A percentile compares a stretch with the other conserved stretches of the same genome.
These are phyloP conservation scores for Porpolomopsis calyptriformis DNA, from an alignment of 768 basidiomycete species.

Conservation along the genomic window DNA sequence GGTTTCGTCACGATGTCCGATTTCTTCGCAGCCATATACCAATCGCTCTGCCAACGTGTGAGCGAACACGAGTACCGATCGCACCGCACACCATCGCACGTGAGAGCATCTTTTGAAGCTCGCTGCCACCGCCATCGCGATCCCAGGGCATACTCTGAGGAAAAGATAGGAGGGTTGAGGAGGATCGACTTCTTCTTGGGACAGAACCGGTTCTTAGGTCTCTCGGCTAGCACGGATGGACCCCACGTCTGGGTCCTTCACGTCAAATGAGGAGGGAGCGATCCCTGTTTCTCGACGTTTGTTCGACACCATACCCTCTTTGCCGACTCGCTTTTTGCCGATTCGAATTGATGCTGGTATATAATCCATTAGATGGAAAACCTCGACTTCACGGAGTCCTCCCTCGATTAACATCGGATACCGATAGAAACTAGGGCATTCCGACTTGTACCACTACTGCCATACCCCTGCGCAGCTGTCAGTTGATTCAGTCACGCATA, in stretches of 20 bases:
- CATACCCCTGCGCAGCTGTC: too few species aligned
- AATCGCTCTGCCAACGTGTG: constrained; percentile 30
- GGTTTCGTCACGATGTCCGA: constrained; percentile 20
- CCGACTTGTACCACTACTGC: too few species aligned
- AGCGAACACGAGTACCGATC: constrained; percentile 28
- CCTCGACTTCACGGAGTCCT: too few species aligned
- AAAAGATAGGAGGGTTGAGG: background rate
- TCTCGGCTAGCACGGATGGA: constrained; percentile 23
- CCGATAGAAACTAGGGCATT: too few species aligned
- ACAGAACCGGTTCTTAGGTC: constrained; percentile 19
- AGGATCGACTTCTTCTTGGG: constrained; percentile 21
- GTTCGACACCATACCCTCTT: too few species aligned
- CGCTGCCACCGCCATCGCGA: constrained; percentile 13
- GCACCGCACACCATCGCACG: background rate
- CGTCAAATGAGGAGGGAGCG: too few species aligned
- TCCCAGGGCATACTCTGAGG: constrained; percentile 8
- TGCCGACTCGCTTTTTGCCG: too few species aligned
- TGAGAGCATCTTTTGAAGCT: background rate
- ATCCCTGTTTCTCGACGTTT: too few species aligned
- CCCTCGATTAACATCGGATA: too few species aligned
- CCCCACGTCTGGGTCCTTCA: constrained; percentile 30
- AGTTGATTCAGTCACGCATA: too few species aligned
- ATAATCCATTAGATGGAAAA: too few species aligned
- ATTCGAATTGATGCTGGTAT: too few species aligned
- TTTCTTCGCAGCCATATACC: constrained; percentile 37